phyloP scores from a whole-genome alignment of 78 protist species.

The Dictyostelium brefeldianum region DNA sequence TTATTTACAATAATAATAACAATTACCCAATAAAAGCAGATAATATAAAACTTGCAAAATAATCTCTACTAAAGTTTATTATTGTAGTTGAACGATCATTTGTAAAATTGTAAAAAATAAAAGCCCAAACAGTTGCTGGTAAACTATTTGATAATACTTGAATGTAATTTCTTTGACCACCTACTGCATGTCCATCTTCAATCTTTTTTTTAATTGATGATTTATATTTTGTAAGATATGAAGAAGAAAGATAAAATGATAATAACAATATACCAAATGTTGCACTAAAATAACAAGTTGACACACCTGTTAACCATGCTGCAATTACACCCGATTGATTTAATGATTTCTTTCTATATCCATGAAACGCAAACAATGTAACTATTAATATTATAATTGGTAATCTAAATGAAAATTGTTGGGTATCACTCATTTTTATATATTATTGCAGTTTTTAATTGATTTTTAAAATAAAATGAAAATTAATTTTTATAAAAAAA shows the following conservation, averaged over 20 bases:
- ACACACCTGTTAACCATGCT: constrained; percentile 39
- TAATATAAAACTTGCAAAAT: constrained; percentile 23
- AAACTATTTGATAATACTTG: constrained; percentile 83
- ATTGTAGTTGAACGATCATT: background rate
- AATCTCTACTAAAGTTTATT: constrained; percentile 19
- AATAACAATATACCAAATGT: constrained; percentile 19
- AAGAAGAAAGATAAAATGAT: constrained; percentile 65
- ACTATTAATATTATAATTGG: background rate
- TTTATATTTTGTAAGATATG: constrained; percentile 72
- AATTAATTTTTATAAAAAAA: too few species aligned
- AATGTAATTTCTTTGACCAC: constrained; percentile 80
- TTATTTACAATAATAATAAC: background rate
- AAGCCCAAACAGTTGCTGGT: constrained; percentile 8
- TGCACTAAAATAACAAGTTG: constrained; percentile 4
- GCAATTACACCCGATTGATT: constrained; percentile 18
- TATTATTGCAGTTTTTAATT: too few species aligned
- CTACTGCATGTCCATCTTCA: constrained; percentile 62
- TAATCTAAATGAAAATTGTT: background rate
- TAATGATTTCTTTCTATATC: constrained; percentile 61
- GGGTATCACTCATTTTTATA: background rate
- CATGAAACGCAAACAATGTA: constrained; percentile 26
- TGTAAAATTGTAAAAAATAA: background rate
- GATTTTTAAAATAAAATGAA: too few species aligned
- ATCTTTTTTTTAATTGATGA: constrained; percentile 57
- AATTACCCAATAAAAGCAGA: constrained; percentile 42